These are phyloP conservation scores for Xerocomus potaroensis DNA, from an alignment of 768 basidiomycete species.

Conservation along the genomic window DNA sequence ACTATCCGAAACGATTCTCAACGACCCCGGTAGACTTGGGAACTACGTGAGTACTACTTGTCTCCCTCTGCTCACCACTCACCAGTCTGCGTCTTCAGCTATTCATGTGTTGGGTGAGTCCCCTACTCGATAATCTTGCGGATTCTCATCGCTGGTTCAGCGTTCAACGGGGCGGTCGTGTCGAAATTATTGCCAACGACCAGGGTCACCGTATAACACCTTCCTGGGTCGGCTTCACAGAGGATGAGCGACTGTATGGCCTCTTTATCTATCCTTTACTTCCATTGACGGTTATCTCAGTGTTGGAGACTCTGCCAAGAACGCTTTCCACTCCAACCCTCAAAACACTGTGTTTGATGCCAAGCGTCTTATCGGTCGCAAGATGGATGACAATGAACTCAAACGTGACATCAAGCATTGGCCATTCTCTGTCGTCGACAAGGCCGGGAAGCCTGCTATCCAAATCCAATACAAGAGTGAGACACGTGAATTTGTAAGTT, in stretches of 20 bases:
- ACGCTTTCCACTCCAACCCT: slow-evolving; percentile 89
- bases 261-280: background rate
- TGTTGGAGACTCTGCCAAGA: slow-evolving; percentile 96
- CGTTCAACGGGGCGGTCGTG: slow-evolving; percentile 80
- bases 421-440: slow-evolving; percentile 82
- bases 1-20: background rate
- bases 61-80: background rate
- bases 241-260: slow-evolving; percentile 67
- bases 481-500: slow-evolving; percentile 74
- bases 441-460: slow-evolving; percentile 76
- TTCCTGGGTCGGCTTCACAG: slow-evolving; percentile 79
- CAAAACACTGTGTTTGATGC: slow-evolving; percentile 95
- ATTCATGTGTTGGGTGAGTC: slow-evolving; percentile 92
- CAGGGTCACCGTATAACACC: slow-evolving; percentile 88
- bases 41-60: slow-evolving; percentile 60
- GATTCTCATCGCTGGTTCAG: slow-evolving; percentile 32
- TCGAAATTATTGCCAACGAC: slow-evolving; percentile 89
- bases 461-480: slow-evolving; percentile 77
- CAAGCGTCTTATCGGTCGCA: slow-evolving; percentile 91
- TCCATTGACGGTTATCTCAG: slow-evolving; percentile 8
- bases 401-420: slow-evolving; percentile 86
- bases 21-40: slow-evolving; percentile 63
- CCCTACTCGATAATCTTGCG: background rate
- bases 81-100: slow-evolving; percentile 44
- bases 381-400: slow-evolving; percentile 75